Evolutionary conservation across 2,329 filamentous ascomycete genomes (phyloP), one percentile per base, ranked within the genome.

Genomic region (Pestalotiopsis sp.): DNA sequence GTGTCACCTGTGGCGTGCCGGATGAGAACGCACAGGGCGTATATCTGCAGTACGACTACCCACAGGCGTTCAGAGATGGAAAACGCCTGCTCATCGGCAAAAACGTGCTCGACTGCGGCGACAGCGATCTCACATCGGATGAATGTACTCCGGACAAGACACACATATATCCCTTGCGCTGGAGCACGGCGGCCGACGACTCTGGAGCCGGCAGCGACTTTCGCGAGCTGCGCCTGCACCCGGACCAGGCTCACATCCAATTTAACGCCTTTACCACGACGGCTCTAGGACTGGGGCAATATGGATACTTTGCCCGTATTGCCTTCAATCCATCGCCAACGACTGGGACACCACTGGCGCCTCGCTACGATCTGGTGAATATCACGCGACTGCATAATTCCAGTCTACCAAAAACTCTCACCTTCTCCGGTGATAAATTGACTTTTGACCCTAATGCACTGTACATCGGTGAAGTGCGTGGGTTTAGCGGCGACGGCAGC

Each of bases 161-260:
- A 0, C 73, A 76, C 56, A 82, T 85, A 27, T 83, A 83, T 67
- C 80, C 83, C 0, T 79, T 85, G 41, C 77, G 78, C 23, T 82
- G 80, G 79, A 78, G 78, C 31, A 75, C 70, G 5, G 72, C 73
- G 0, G 63, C 71, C 0, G 39, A 65, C 20, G 62, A 52, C 17
- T 75, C 70, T 17, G 76, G 73, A 4, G 65, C 74, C 4, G 78
- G 80, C 4, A 80, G 79, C 0, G 65, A 57, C 3, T 75, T 80
- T 1, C 79, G 83, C 3, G 84, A 85, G 71, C 71, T 85, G 31
- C 82, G 83, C 14, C 68, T 85, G 7, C 83, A 85, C 69, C 83
- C 83, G 0, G 83, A 85, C 49, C 75, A 84, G 49, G 71, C 76
- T 0, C 83, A 85, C 66, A 71, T 85, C 5, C 81, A 79, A 4